phyloP scores from a whole-genome alignment of 257 asterid genomes.

The Ocimum tenuiflorum region DNA sequence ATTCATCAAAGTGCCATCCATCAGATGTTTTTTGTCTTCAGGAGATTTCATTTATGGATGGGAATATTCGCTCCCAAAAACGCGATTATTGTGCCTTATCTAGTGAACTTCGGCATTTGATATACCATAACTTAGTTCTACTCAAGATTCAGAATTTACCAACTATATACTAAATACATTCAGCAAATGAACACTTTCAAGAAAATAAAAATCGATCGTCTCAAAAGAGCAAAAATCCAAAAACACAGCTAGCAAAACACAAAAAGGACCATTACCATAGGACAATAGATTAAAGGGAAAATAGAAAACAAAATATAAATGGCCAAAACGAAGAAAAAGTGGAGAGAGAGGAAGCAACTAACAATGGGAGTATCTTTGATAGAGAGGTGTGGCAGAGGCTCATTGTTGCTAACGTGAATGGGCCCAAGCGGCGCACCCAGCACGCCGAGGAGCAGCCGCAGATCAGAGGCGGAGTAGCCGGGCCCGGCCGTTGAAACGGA shows the following conservation, averaged over 20 bases:
- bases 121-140: not conserved
- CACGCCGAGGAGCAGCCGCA: conserved; percentile 60
- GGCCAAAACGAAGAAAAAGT: not conserved
- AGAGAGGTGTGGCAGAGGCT: conserved; percentile 62
- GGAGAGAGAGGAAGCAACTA: conserved; percentile 24
- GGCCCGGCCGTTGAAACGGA: conserved; percentile 39
- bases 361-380: conserved; percentile 72
- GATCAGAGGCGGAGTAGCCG: conserved; percentile 50
- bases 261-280: not conserved
- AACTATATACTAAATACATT: not conserved
- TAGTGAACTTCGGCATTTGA: not conserved
- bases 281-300: not conserved
- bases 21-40: not conserved
- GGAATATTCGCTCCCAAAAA: not conserved
- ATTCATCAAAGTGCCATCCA: not conserved
- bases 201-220: not conserved
- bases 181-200: not conserved
- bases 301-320: not conserved
- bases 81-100: not conserved
- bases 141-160: not conserved
- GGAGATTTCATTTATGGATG: not conserved
- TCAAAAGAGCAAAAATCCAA: not conserved
- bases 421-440: conserved; percentile 78
- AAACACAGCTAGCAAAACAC: not conserved
- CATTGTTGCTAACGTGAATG: conserved; percentile 58